phyloP scores from a whole-genome alignment of 352 stramenopile species.

The Paralagenidium karlingii region DNA sequence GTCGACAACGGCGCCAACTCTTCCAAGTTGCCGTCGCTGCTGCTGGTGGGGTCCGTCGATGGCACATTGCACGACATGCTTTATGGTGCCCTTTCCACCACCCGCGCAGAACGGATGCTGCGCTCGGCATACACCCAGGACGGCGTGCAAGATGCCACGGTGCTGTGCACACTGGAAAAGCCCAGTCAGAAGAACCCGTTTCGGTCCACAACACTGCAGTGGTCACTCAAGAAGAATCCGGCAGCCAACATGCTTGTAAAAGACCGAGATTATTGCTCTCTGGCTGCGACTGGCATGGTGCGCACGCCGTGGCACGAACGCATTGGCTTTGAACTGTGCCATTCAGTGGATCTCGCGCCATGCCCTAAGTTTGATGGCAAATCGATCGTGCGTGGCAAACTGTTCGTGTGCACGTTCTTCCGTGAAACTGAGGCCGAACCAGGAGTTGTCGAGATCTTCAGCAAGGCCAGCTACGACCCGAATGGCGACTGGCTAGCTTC shows the following conservation, averaged over 20 bases:
- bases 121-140: no score
- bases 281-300: no score
- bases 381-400: slow-evolving; percentile 39
- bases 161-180: slow-evolving; percentile 45
- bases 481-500: slow-evolving; percentile 16
- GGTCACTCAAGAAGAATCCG: slow-evolving; percentile 31
- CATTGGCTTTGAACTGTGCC: slow-evolving; percentile 32
- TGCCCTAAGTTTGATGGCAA: slow-evolving; percentile 27
- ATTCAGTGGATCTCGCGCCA: slow-evolving; percentile 43
- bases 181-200: slow-evolving; percentile 18
- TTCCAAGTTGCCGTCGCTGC: slow-evolving; percentile 17
- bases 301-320: no score
- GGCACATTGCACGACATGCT: slow-evolving; percentile 28
- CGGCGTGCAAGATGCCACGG: slow-evolving; percentile 35
- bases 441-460: slow-evolving; percentile 27
- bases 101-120: no score
- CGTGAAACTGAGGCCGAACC: slow-evolving; percentile 13
- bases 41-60: slow-evolving; percentile 21
- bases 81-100: slow-evolving; percentile 30
- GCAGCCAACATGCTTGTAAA: slow-evolving; percentile 50
- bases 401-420: slow-evolving; percentile 60
- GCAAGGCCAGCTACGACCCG: slow-evolving; percentile 29
- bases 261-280: slow-evolving; percentile 55
- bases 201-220: slow-evolving; percentile 60
- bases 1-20: no score